phyloP scores from a whole-genome alignment of 345 rosid species.

The Arabidopsis suecica region DNA sequence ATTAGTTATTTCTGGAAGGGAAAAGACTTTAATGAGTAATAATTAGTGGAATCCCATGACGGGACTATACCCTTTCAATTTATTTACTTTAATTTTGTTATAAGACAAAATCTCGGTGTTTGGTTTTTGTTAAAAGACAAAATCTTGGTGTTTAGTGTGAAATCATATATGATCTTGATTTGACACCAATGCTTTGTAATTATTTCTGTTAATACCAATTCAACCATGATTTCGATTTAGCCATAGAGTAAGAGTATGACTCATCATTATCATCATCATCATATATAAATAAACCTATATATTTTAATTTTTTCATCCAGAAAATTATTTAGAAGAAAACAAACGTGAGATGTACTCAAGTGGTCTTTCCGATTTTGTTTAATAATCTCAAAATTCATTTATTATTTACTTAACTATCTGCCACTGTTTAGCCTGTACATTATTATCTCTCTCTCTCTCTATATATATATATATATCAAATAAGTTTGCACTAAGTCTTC shows the following conservation, averaged over 20 bases:
- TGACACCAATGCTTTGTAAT: slow-evolving; percentile 28
- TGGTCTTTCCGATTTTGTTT: neutral
- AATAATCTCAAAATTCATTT: neutral
- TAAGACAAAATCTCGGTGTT: slow-evolving; percentile 34
- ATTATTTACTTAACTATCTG: neutral
- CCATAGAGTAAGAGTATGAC: neutral
- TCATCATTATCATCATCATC: slow-evolving; percentile 14
- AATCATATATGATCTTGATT: slow-evolving; percentile 35
- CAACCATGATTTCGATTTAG: slow-evolving; percentile 18
- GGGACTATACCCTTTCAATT: slow-evolving; percentile 13
- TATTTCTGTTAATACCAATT: slow-evolving; percentile 17
- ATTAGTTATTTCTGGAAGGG: neutral
- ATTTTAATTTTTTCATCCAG: neutral
- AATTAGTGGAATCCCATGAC: slow-evolving; percentile 37
- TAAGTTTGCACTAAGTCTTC: neutral
- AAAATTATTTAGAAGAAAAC: neutral
- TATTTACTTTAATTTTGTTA: slow-evolving; percentile 12
- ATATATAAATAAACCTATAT: slow-evolving; percentile 9
- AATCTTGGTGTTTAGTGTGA: slow-evolving; percentile 38
- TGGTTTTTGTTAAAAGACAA: slow-evolving; percentile 18
- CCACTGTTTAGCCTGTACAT: too few relatives aligned
- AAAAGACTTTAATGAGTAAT: slow-evolving; percentile 10
- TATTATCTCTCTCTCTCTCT: neutral
- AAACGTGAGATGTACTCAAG: neutral
- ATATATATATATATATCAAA: slow-evolving; percentile 16